Evolutionary conservation across 2,329 filamentous ascomycete genomes (phyloP).

Genomic region (Monosporascus sp.): DNA sequence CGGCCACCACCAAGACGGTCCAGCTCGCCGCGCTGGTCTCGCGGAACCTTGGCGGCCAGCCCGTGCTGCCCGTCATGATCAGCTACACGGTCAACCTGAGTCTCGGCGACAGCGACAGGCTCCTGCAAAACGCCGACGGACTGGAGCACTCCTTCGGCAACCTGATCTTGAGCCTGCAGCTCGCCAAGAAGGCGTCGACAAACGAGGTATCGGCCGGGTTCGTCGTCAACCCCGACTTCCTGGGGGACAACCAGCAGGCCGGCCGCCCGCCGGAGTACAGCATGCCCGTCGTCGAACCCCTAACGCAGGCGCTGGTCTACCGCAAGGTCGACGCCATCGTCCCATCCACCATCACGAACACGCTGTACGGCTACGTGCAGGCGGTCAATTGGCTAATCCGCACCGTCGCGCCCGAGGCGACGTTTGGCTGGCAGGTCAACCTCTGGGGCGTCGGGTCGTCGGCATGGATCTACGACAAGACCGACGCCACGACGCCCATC

Average conservation of each 20-base stretch:
- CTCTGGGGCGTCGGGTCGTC: constrained; percentile 2
- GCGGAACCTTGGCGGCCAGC: not conserved
- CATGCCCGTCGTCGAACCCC: constrained; percentile 1
- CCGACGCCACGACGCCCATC: not conserved
- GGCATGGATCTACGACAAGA: constrained; percentile 2
- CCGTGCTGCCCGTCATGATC: constrained; percentile 2
- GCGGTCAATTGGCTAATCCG: constrained; percentile 4
- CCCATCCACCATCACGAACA: constrained; percentile 1
- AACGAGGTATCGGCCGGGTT: not conserved
- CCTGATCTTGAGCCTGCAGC: constrained; percentile 1
- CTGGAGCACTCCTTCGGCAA: constrained; percentile 2
- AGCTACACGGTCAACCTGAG: constrained; percentile 4
- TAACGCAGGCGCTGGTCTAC: not conserved
- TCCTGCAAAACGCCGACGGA: not conserved
- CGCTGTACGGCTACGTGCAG: constrained; percentile 1
- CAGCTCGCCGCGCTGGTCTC: not conserved
- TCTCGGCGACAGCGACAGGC: not conserved
- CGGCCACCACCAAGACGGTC: not conserved
- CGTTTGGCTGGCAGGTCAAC: constrained; percentile 3
- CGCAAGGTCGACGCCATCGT: not conserved
- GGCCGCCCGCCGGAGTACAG: not conserved
- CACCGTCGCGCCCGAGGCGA: not conserved
- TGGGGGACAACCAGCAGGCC: constrained; percentile 1
- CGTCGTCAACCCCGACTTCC: constrained; percentile 3
- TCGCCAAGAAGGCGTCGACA: not conserved